Evolutionary conservation across 108 stramenopile genomes (phyloP).

Genomic region (Pseudonitzschia pungens): DNA sequence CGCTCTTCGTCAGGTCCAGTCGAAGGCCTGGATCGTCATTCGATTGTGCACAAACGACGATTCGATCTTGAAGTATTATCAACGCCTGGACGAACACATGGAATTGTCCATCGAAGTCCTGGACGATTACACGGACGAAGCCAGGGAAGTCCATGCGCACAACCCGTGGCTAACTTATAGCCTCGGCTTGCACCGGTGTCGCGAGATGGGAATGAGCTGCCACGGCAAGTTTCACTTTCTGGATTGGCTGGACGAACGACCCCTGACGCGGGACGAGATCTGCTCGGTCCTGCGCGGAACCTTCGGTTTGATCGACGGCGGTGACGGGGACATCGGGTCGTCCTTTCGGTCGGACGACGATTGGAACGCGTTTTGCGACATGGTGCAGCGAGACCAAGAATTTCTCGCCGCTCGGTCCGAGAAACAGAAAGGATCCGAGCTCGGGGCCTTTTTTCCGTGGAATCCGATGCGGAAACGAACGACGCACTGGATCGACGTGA

Average conservation of each 20-base stretch:
- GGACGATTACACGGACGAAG: conserved; percentile 74
- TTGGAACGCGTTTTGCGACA: conserved; percentile 18
- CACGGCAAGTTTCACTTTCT: conserved; percentile 40
- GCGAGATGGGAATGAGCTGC: conserved; percentile 64
- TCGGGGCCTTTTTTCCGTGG: conserved; percentile 25
- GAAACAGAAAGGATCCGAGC: background rate
- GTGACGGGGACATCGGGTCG: background rate
- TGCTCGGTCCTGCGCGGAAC: conserved; percentile 23
- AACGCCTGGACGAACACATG: conserved; percentile 52
- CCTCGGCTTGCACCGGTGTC: conserved; percentile 58
- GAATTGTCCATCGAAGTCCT: conserved; percentile 71
- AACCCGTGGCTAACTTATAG: conserved; percentile 79
- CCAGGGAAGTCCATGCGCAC: conserved; percentile 56
- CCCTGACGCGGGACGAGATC: conserved; percentile 43
- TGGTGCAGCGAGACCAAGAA: conserved; percentile 12
- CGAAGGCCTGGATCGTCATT: conserved; percentile 61
- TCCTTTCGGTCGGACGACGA: conserved; percentile 5
- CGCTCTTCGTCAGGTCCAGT: conserved; percentile 37
- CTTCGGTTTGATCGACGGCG: background rate
- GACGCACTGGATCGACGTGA: conserved; percentile 39
- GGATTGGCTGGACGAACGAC: conserved; percentile 60
- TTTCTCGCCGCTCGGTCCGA: background rate
- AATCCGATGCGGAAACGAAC: conserved; percentile 37
- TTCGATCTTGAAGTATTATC: conserved; percentile 50
- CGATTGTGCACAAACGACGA: conserved; percentile 78